phyloP scores from a whole-genome alignment of 345 rosid genomes.

The Conringia planisiliqua region DNA sequence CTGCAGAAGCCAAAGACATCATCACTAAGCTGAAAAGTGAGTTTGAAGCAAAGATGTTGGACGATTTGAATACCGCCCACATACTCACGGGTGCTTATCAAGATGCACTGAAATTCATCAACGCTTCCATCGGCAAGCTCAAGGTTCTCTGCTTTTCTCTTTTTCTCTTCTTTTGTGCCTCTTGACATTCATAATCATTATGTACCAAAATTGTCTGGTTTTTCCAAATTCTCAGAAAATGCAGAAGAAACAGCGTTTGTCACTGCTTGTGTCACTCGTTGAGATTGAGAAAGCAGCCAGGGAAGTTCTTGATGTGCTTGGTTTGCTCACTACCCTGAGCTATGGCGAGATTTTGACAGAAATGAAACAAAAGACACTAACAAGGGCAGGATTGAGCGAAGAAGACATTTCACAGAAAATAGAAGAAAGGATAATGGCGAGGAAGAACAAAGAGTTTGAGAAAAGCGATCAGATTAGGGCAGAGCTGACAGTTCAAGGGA shows the following conservation, averaged over 20 bases:
- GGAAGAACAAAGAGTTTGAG: slow-evolving; percentile 64
- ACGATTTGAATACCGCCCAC: slow-evolving; percentile 76
- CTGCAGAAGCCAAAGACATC: slow-evolving; percentile 53
- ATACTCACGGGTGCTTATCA: slow-evolving; percentile 79
- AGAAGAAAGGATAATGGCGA: slow-evolving; percentile 54
- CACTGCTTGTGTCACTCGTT: slow-evolving; percentile 52
- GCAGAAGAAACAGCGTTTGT: slow-evolving; percentile 59
- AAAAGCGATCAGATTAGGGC: slow-evolving; percentile 73
- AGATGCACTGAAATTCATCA: slow-evolving; percentile 76
- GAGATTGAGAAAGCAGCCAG: slow-evolving; percentile 59
- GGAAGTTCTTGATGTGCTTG: slow-evolving; percentile 57
- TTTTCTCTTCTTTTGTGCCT: background rate
- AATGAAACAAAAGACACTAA: slow-evolving; percentile 62
- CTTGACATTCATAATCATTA: background rate
- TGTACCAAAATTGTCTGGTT: background rate
- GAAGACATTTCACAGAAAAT: slow-evolving; percentile 46
- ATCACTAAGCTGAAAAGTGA: slow-evolving; percentile 52
- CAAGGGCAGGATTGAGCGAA: slow-evolving; percentile 58
- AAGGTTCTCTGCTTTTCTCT: slow-evolving; percentile 46
- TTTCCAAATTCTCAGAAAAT: slow-evolving; percentile 56
- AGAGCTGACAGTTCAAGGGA: slow-evolving; percentile 56
- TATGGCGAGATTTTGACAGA: slow-evolving; percentile 66
- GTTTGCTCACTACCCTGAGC: slow-evolving; percentile 49
- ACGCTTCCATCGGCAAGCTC: slow-evolving; percentile 51
- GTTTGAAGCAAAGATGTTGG: slow-evolving; percentile 67